Base-by-base conservation (phyloP, 768 basidiomycete genomes). In the Cubamyces lactineus region DNA sequence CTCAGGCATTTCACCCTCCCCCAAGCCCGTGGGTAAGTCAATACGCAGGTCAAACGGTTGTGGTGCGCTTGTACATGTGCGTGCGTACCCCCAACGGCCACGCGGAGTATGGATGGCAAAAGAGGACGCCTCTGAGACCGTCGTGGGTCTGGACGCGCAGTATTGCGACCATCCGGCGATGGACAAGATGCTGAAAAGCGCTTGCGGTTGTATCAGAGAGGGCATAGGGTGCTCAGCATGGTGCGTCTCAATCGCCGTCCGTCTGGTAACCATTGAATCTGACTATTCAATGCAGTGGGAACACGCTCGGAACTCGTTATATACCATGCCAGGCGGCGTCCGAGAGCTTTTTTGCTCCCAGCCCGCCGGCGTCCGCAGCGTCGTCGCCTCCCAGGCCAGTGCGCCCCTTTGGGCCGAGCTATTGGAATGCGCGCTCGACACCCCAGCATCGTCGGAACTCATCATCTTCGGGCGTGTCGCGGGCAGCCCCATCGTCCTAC, bases 161-260 rank as follows among this genome's bases (percentile, higher is more conserved):
- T 89, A 89, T 72, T 86, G 89, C 70, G 83, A 85, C 64, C 73
- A 79, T 38, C 65, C 75, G 13, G 74, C 78, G 15, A 75, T 80
- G 17, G 78, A 81, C 41, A 80, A 80, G 71, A 81, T 84, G 71
- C 75, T 82, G 58, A 77, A 76, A 62, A 84, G 81, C 63, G 74
- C 83, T 2, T 90, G 88, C 65, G 87, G 88, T 15, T 91, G 88
- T 66, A 71, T 85, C 41, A 80, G 85, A 38, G 86, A 89, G 71
- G 87, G 86, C 5, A 77, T 91, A 11, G 88, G 86, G 19, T 91
- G 88, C 73, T 78, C 81, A 2, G 78, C 78, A 47, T 88, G 85
- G 84, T 80, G 54, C 69, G 80, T 73, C 21, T 16, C 30, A 51
- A 13, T 4, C 6, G 23, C 21, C 48, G 17, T 45, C 16, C 13